Evolutionary conservation across 108 stramenopile species (phyloP), one percentile per base, ranked within the genome.

Genomic region (Cyclotella distinguenda): DNA sequence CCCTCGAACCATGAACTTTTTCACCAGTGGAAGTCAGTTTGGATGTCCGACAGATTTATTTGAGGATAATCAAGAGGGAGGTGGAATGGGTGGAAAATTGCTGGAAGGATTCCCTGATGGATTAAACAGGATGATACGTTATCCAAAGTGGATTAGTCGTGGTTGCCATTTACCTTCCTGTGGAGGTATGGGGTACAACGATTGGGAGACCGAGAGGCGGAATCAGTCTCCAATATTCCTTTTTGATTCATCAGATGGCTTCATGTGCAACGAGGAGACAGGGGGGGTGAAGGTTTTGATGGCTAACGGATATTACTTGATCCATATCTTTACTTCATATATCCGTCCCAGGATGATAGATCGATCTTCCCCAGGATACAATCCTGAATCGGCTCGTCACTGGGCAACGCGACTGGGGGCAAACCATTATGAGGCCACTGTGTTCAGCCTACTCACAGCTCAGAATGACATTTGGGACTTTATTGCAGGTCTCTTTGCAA

Each of bases 331-430:
- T n/a, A n/a, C n/a, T n/a, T n/a, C n/a, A n/a, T n/a, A n/a, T n/a
- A 16, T 47, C 9, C 11, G n/a, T 6, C 6, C 11, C n/a, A 10
- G 46, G 6, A 47, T 47, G 46, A 6, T 47, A 16, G 6, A 47
- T 16, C 46, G 46, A 18, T 18, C 55, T 34, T 4, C 34, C 13
- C 18, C 23, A 51, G n/a, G 45, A 15, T 11, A 7, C 15, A 26
- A 6, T 28, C 25, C 5, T 12, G 6, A 16, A 18, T 6, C 16
- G 6, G 66, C 66, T 11, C 26, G 26, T 30, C 26, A 49, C 18
- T 70, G 69, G 69, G 60, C 60, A 10, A 30, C 30, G 9, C 59
- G 69, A 13, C 40, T 70, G 9, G 69, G 69, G 11, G 69, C 69
- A n/a, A 31, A 19, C 2, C 21, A 25, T 2, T 5, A 40, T 12